A percentile compares a stretch with the other conserved stretches of the same genome.
phyloP scores from a whole-genome alignment of 2,329 filamentous ascomycete genomes.

The Alternaria sp. region DNA sequence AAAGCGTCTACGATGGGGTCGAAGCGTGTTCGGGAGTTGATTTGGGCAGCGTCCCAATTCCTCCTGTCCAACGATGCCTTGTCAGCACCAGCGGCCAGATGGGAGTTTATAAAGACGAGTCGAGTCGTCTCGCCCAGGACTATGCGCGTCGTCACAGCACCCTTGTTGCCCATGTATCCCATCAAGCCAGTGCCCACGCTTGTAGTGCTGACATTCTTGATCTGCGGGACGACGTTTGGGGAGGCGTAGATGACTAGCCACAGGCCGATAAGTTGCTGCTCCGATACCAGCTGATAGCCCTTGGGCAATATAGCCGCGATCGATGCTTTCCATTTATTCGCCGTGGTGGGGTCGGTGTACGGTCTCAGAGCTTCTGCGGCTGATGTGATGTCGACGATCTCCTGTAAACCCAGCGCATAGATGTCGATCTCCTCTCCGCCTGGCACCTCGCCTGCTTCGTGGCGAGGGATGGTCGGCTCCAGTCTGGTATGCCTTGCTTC shows the following conservation, averaged over 20 bases:
- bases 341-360: constrained; percentile 75
- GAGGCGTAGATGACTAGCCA: constrained; percentile 87
- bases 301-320: constrained; percentile 76
- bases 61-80: constrained; percentile 79
- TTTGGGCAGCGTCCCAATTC: constrained; percentile 88
- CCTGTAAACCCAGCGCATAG: constrained; percentile 90
- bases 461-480: constrained; percentile 54
- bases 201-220: constrained; percentile 82
- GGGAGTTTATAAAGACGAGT: constrained; percentile 88
- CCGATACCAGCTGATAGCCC: constrained; percentile 78
- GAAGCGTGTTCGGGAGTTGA: constrained; percentile 78
- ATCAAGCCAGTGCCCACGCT: constrained; percentile 88
- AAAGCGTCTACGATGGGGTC: constrained; percentile 73
- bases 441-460: constrained; percentile 59
- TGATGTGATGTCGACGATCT: constrained; percentile 85
- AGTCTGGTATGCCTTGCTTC: constrained; percentile 58
- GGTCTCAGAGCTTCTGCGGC: constrained; percentile 79
- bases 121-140: constrained; percentile 89
- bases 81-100: constrained; percentile 87
- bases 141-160: constrained; percentile 81
- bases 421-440: constrained; percentile 78
- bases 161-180: constrained; percentile 97
- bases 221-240: constrained; percentile 73
- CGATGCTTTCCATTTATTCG: constrained; percentile 81
- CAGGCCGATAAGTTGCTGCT: constrained; percentile 87